Base-by-base conservation (phyloP, 2,329 filamentous ascomycete species). In the Cladosporium cucumerinum region DNA sequence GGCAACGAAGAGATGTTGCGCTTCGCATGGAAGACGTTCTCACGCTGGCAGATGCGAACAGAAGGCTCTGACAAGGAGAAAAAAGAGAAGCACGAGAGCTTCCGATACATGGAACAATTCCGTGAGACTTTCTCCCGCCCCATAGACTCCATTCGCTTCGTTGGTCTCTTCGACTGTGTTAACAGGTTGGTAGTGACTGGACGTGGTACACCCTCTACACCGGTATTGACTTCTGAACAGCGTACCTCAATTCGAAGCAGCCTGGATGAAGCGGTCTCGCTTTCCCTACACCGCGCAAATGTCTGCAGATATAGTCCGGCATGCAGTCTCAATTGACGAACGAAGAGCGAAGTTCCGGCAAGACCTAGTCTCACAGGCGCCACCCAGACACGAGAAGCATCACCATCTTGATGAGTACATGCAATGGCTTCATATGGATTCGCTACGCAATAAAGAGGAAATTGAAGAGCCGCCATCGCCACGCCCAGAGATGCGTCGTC, bases 1-100 rank as follows among this genome's bases (percentile, higher is more conserved):
- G 91, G 92, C 12, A 96, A 96, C 70, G 90, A 96, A 72, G 92
- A 95, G 70, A 89, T 95, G 87, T 87, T 92, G 60, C 82, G 85
- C 4, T 96, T 96, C 74, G 91, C 90, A 0, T 95, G 91, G 91
- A 93, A 90, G 74, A 88, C 89, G 0, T 93, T 92, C 71, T 85
- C 88, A 8, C 86, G 88, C 73, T 92, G 89, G 88, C 88, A 91
- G 72, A 83, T 82, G 51, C 84, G 88, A 8, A 78, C 82, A 11
- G 78, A 81, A 28, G 67, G 70, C 6, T 75, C 71, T 7, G 74
- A 77, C 8, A 77, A 80, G 2, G 80, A 82, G 54, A 82, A 79
- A 30, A 87, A 54, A 55, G 34, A 46, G 67, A 84, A 85, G 69
- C 80, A 81, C n/a, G 81, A 86, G 66, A 87, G 91, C 78, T 90